phyloP scores from a whole-genome alignment of 2,329 filamentous ascomycete genomes.

The Xylariaceae sp. region DNA sequence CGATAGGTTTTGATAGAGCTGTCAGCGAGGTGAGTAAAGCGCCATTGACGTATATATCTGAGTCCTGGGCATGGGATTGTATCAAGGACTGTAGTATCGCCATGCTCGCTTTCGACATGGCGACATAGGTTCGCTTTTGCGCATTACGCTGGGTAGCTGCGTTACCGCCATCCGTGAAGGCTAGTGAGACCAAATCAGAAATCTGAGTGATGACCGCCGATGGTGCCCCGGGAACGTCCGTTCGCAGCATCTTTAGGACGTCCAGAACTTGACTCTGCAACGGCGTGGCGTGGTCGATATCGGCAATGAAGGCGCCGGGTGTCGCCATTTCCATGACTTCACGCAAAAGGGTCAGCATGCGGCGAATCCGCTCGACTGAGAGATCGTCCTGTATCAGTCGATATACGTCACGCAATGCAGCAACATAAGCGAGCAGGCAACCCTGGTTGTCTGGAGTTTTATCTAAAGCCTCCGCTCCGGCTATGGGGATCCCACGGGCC shows the following conservation, averaged over 20 bases:
- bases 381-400: conserved; percentile 63
- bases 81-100: conserved; percentile 58
- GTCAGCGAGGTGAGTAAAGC: conserved; percentile 60
- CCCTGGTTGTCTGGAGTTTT: conserved; percentile 64
- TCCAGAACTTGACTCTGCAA: conserved; percentile 66
- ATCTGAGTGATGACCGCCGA: conserved; percentile 64
- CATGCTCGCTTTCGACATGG: conserved; percentile 80
- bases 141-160: conserved; percentile 33
- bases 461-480: conserved; percentile 37
- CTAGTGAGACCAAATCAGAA: conserved; percentile 64
- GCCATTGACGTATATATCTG: conserved; percentile 64
- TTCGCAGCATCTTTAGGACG: conserved; percentile 61
- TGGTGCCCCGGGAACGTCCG: conserved; percentile 58
- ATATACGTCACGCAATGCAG: conserved; percentile 71
- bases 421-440: conserved; percentile 78
- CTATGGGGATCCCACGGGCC: conserved; percentile 57
- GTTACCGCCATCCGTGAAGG: conserved; percentile 47
- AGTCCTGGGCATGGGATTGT: conserved; percentile 52
- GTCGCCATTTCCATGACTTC: conserved; percentile 66
- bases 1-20: conserved; percentile 64
- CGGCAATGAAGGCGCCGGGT: conserved; percentile 60
- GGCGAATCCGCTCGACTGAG: conserved; percentile 54
- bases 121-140: conserved; percentile 72
- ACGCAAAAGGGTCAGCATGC: conserved; percentile 66
- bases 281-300: conserved; percentile 66